Percentiles rank a stretch among this genome's conserved stretches.
These are phyloP conservation scores for Blastocystis sp. DNA, from an alignment of 352 stramenopile species.

Conservation along the genomic window DNA sequence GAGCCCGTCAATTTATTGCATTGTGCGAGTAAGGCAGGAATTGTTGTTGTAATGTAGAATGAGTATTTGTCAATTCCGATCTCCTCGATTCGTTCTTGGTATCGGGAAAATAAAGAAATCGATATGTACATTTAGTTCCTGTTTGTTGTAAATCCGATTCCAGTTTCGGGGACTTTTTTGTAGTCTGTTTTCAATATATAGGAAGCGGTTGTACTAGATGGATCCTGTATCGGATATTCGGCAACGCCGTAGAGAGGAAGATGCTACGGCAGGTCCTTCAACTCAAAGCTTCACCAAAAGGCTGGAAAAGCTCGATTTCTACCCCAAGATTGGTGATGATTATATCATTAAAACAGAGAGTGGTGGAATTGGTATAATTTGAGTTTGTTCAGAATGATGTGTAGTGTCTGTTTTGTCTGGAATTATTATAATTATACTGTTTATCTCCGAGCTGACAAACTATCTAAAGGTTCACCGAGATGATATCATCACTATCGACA, in stretches of 20 bases:
- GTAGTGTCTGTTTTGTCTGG: constrained; percentile 54
- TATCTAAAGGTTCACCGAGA: constrained; percentile 6
- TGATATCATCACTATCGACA: constrained; percentile 32
- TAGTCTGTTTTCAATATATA: background rate
- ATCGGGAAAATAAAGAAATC: background rate
- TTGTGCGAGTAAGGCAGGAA: background rate
- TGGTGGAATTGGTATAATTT: constrained; percentile 23
- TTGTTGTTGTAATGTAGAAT: background rate
- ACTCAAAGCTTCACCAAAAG: constrained; percentile 6
- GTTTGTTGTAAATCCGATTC: background rate
- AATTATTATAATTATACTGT: constrained; percentile 54
- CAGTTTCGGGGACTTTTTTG: background rate
- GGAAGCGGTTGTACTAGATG: background rate
- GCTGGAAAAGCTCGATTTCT: constrained; percentile 59
- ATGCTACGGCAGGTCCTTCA: background rate
- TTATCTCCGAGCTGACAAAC: constrained; percentile 3
- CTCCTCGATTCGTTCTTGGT: background rate
- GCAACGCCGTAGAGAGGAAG: constrained; percentile 40
- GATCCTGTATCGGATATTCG: constrained; percentile 46
- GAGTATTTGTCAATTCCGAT: constrained; percentile 37
- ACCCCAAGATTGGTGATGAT: constrained; percentile 60
- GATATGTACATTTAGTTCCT: background rate
- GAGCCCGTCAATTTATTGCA: background rate
- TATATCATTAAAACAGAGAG: constrained; percentile 57
- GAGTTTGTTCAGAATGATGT: background rate